Conservation (phyloP, 73 alveolate genomes). For the Paramecium pentaurelia region DNA sequence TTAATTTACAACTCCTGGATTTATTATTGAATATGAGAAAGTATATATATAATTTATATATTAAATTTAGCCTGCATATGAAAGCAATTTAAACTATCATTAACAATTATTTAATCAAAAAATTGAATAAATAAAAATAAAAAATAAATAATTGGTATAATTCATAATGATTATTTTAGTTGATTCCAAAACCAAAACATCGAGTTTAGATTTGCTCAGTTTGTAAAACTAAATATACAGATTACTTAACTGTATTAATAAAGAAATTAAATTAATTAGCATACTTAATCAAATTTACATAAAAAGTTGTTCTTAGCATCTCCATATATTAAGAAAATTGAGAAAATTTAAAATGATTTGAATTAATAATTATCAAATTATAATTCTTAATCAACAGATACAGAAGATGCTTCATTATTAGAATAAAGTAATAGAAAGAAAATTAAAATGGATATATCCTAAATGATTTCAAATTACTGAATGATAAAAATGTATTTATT, state of each 20-base stretch:
- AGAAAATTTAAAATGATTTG: neutral
- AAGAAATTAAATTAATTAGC: neutral
- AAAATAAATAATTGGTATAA: neutral
- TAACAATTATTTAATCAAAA: conserved; percentile 2
- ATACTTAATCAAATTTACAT: neutral
- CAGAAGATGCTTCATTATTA: neutral
- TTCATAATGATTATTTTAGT: neutral
- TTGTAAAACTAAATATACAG: neutral
- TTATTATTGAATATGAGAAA: neutral
- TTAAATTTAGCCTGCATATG: neutral
- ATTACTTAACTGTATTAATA: neutral
- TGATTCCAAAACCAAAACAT: neutral
- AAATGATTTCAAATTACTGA: conserved; percentile 17
- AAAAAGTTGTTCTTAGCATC: neutral
- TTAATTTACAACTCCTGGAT: neutral
- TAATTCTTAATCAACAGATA: neutral
- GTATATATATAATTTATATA: neutral
- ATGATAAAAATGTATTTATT: neutral
- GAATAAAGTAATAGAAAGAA: neutral
- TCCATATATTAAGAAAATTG: neutral
- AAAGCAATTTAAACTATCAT: conserved; percentile 1
- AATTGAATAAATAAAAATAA: neutral
- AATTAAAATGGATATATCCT: neutral
- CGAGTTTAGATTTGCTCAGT: neutral
- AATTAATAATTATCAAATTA: neutral